Conservation (phyloP, 2,329 filamentous ascomycete genomes). For the Dryadomyces quercus-mongolicae region DNA sequence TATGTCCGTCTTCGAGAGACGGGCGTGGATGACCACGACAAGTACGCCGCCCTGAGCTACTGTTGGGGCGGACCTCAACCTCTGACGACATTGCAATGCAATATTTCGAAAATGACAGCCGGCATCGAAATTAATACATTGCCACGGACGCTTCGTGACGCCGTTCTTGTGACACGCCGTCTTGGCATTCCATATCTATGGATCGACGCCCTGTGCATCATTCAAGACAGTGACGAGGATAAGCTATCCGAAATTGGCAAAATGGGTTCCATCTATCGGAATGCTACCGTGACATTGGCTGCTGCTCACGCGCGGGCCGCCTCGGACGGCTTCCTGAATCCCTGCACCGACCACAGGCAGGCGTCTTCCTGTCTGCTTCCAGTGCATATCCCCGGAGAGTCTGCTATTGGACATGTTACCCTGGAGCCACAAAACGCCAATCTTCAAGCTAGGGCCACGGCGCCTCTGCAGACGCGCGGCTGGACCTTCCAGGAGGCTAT, state of each 20-base stretch:
- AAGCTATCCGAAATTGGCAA: constrained; percentile 5
- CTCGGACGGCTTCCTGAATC: background rate
- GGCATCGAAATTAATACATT: background rate
- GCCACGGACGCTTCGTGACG: background rate
- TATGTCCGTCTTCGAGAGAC: too few species aligned
- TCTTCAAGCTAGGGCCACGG: background rate
- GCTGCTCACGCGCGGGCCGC: background rate
- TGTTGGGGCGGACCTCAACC: background rate
- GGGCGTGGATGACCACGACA: background rate
- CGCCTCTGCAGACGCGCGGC: background rate
- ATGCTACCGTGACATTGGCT: constrained; percentile 3
- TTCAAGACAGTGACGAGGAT: background rate
- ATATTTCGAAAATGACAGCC: too few species aligned
- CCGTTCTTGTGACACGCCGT: background rate
- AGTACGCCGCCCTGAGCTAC: background rate
- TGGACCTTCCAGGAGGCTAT: constrained; percentile 3
- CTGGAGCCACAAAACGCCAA: background rate
- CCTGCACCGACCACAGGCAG: background rate
- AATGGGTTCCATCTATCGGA: constrained; percentile 5
- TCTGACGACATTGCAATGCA: background rate
- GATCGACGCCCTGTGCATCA: background rate
- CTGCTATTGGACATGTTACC: background rate
- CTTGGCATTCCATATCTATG: background rate
- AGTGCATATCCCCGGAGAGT: background rate
- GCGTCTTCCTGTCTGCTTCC: background rate